Percentiles rank a stretch among this genome's conserved stretches.
Evolutionary conservation across 2,329 filamentous ascomycete genomes (phyloP).

Genomic region (Tolypocladium nubicola): DNA sequence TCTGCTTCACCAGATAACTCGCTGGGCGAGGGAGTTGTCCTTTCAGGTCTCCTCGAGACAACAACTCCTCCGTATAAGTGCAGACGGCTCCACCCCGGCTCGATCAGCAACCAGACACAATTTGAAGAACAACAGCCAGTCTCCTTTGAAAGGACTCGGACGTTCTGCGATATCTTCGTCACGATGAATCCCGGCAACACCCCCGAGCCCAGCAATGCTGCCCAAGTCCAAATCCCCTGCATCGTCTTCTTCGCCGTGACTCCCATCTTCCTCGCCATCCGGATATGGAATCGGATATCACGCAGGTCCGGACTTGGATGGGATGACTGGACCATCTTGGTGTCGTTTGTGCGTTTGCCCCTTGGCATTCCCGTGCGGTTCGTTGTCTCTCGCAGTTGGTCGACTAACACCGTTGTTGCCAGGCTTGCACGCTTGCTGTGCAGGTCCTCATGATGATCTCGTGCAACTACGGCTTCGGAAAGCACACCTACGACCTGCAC

Average conservation of each 20-base stretch:
- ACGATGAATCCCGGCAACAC: conserved; percentile 9
- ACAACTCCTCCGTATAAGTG: neutral
- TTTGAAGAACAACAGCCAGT: neutral
- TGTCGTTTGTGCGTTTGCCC: conserved; percentile 26
- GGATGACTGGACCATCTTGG: conserved; percentile 32
- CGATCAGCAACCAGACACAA: neutral
- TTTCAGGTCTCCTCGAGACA: neutral
- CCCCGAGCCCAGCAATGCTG: conserved; percentile 23
- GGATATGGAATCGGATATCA: conserved; percentile 28
- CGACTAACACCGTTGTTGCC: neutral
- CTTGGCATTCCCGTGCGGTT: neutral
- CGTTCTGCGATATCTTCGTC: neutral
- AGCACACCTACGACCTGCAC: conserved; percentile 25
- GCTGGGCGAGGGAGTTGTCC: neutral
- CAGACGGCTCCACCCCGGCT: neutral
- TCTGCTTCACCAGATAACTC: neutral
- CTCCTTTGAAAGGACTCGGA: neutral
- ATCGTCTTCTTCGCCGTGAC: conserved; percentile 32
- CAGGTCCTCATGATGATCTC: conserved; percentile 28
- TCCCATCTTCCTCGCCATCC: conserved; percentile 26
- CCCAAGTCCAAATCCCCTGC: conserved; percentile 25
- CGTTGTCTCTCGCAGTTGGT: neutral
- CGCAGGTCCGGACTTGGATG: conserved; percentile 22
- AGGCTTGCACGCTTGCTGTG: conserved; percentile 25
- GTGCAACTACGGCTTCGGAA: conserved; percentile 30